Evolutionary conservation across 2,329 filamentous ascomycete genomes (phyloP), one percentile per base, ranked within the genome.

Genomic region (Ophiostoma sp.): DNA sequence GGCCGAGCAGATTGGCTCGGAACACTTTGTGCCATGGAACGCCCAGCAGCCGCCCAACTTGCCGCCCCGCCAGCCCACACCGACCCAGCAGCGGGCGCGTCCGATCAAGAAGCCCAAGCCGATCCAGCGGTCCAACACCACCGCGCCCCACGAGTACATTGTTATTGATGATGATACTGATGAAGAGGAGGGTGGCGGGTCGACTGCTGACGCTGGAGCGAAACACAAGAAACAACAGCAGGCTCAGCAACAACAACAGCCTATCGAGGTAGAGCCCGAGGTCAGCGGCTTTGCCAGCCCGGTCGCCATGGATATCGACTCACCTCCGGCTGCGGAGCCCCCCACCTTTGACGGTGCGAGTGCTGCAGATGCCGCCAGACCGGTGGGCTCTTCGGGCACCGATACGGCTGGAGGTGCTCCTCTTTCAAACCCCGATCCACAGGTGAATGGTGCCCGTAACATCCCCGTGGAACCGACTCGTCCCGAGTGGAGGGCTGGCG

Each of bases 221-320:
- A 70, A 64, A 31, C 25, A 17, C 50, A 39, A 45, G 42, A 19
- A 66, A 31, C 22, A 70, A 17, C 42, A 63, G 52, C 22, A 22
- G 25, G 5, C 8, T 19, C 31, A 48, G 28, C 5, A 45, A 5
- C 45, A 66, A 17, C 70, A 48, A 11, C 22, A 64, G 36, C 61
- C 57, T 11, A 9, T 22, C n/a, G 33, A n/a, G 0, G 61, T 28
- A 15, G 61, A 69, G 9, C 28, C 45, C 4, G 45, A 42, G 25
- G 42, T 42, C 28, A 59, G 63, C 3, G 36, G 64, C 0, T 45
- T 50, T 28, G 83, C 83, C 48, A 89, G 86, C 75, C 87, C 88
- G 2, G 87, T 86, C 73, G 88, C 89, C 17, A 91, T 91, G 89
- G 89, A 91, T 75, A 90, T 91, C 69, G 89, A 91, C 77, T 84